phyloP scores from a whole-genome alignment of 192 early-diverging fungal species.

The Umbelopsis ramanniana region DNA sequence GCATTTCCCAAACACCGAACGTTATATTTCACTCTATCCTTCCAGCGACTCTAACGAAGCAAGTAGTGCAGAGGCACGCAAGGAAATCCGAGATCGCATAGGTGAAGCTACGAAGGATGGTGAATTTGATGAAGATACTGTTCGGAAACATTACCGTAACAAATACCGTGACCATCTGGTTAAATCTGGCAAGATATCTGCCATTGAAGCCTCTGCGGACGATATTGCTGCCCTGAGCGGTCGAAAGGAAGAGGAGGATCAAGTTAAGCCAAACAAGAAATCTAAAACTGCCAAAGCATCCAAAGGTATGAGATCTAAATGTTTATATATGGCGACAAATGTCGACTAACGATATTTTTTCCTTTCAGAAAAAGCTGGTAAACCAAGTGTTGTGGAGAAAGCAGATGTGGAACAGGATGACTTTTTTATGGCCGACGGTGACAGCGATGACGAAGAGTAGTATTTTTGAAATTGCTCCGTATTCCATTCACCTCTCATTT shows the following conservation, averaged over 20 bases:
- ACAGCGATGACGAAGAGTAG: neutral
- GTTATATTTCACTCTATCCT: conserved; percentile 51
- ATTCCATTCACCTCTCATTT: neutral
- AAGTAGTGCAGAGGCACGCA: neutral
- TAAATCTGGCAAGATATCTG: conserved; percentile 10
- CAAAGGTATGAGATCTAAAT: neutral
- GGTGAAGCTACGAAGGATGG: conserved; percentile 18
- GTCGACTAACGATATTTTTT: neutral
- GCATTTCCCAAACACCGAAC: conserved; percentile 49
- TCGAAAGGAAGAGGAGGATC: neutral
- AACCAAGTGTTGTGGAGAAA: neutral
- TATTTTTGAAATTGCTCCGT: neutral
- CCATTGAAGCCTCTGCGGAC: conserved; percentile 1
- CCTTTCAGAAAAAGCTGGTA: neutral
- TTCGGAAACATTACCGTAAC: conserved; percentile 21
- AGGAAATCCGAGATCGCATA: conserved; percentile 44
- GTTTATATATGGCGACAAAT: neutral
- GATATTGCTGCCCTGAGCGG: neutral
- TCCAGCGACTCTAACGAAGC: conserved; percentile 20
- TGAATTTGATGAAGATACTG: conserved; percentile 1
- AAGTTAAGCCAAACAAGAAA: neutral
- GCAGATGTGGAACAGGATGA: conserved; percentile 2
- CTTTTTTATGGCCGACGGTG: neutral
- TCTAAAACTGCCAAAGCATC: neutral
- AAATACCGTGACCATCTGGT: conserved; percentile 14